Evolutionary conservation across 179 eudicot species (phyloP), one percentile per base, ranked within the genome.

Genomic region (Beta lomatogona): DNA sequence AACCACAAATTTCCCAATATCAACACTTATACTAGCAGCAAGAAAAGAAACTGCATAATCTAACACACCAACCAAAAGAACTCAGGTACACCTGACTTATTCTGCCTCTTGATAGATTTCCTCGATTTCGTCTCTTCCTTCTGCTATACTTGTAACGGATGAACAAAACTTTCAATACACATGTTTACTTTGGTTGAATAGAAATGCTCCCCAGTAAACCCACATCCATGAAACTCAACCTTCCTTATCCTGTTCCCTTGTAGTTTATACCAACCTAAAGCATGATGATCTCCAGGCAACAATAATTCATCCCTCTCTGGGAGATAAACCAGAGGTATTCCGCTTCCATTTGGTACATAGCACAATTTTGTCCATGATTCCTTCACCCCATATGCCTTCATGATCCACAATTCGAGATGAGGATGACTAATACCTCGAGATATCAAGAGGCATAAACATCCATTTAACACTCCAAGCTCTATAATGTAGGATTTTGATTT

Each of bases 161-260:
- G 58, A 79, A 46, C 70, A 36, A 79, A 79, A 60, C 82, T 79
- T 71, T 79, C 77, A 5, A 48, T 44, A 16, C 77, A 79, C 58
- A 71, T 16, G 46, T 19, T 79, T n/a, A 9, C 82, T 55, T 68
- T 71, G 13, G 15, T 79, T 2, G 70, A 79, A 46, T 71, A 79
- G 19, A 59, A 71, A 28, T 71, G 31, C 18, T 79, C 67, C 9
- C 75, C 82, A 5, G 44, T 71, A 25, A 79, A 79, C 15, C 22
- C 76, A 78, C 74, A 67, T 1, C 80, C 80, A 78, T 78, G 64
- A 78, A 78, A 78, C 12, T 78, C 74, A 66, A 59, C 18, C 46
- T 58, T 79, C 60, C 71, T 46, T 15, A 70, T 44, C 48, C 12
- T 58, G 5, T 48, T 71, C 15, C 48, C 22, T 9, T 10, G 31